A percentile compares a stretch with the other conserved stretches of the same genome.
Evolutionary conservation across 495 filamentous ascomycete species (phyloP).

Genomic region (Parmelia sp.): DNA sequence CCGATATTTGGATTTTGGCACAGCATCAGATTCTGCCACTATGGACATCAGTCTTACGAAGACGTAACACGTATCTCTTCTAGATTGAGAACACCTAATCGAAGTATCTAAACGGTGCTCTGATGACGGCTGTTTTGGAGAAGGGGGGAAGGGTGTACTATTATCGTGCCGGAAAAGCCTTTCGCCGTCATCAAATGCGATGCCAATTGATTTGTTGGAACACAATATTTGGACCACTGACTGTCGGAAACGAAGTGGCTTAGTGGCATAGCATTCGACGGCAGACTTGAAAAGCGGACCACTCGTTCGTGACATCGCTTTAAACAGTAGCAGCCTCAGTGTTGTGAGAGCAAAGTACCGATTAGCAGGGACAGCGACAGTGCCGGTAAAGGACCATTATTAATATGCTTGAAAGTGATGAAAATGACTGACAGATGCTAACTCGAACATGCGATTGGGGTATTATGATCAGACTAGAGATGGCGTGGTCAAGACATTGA

Average conservation of each 20-base stretch:
- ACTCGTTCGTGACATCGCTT: background rate
- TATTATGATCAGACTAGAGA: conserved; percentile 6
- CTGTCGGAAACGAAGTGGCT: background rate
- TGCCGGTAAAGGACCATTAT: background rate
- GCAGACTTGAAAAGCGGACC: background rate
- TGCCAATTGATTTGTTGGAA: background rate
- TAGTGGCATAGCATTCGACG: background rate
- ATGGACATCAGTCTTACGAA: background rate
- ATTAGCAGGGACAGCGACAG: background rate
- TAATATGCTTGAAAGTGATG: background rate
- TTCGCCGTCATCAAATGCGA: background rate
- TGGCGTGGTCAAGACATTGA: background rate
- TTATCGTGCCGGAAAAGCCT: background rate
- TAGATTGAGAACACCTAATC: background rate
- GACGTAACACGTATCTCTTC: background rate
- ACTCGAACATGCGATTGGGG: conserved; percentile 8
- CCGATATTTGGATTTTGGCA: background rate
- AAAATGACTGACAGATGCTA: background rate
- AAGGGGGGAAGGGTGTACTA: background rate
- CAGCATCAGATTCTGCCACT: background rate
- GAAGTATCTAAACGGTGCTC: background rate
- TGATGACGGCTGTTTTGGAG: background rate
- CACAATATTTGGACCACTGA: background rate
- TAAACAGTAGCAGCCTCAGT: background rate
- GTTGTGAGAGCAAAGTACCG: background rate